phyloP scores from a whole-genome alignment of 2,329 filamentous ascomycete species.

The Hypomyces rosellus region DNA sequence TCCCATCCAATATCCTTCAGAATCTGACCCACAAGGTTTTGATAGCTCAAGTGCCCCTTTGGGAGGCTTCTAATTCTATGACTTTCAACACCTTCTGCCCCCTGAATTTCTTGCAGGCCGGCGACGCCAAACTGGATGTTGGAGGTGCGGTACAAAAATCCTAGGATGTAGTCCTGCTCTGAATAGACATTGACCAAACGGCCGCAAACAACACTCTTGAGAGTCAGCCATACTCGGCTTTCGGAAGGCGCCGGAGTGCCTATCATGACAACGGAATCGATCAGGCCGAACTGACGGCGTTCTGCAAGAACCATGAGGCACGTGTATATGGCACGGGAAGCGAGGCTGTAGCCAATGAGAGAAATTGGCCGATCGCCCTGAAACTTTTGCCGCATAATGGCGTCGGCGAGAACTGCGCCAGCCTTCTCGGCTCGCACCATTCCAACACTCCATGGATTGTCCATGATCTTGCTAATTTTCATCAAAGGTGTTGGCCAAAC shows the following conservation, averaged over 20 bases:
- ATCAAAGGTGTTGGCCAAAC: conserved; percentile 58
- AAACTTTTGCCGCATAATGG: conserved; percentile 66
- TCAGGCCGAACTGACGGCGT: conserved; percentile 72
- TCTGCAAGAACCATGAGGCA: conserved; percentile 77
- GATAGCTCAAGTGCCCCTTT: conserved; percentile 64
- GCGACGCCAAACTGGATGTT: conserved; percentile 79
- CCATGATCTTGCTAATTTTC: conserved; percentile 66
- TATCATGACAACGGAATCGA: conserved; percentile 82
- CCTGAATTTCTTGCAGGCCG: conserved; percentile 68
- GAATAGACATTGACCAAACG: conserved; percentile 89
- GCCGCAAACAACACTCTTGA: conserved; percentile 73
- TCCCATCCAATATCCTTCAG: conserved; percentile 64
- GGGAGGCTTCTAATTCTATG: conserved; percentile 60
- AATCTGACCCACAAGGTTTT: conserved; percentile 59
- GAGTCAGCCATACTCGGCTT: conserved; percentile 64
- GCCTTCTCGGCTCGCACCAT: conserved; percentile 71
- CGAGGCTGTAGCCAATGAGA: conserved; percentile 75
- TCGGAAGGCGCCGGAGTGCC: conserved; percentile 73
- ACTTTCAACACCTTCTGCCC: conserved; percentile 61
- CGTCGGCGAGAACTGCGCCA: conserved; percentile 68
- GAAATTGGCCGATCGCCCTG: conserved; percentile 79
- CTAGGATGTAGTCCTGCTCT: conserved; percentile 79
- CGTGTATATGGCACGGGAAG: conserved; percentile 75
- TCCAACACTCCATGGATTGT: conserved; percentile 74
- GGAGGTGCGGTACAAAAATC: conserved; percentile 78